Conservation (phyloP, 2,329 filamentous ascomycete genomes). For the Penicillium sp. region DNA sequence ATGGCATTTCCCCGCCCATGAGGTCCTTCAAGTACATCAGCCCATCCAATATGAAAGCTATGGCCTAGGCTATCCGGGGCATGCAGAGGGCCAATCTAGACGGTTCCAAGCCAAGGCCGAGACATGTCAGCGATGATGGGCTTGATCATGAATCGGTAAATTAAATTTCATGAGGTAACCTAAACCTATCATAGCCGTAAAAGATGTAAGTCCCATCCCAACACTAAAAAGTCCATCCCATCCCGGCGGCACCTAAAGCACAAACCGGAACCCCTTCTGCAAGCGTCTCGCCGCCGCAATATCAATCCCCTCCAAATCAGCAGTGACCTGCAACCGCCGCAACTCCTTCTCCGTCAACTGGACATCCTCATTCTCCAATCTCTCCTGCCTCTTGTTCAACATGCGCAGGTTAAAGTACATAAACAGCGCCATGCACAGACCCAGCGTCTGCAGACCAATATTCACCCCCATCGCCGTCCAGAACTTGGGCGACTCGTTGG, state of each 20-base stretch:
- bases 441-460: constrained; percentile 45
- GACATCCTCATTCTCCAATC: constrained; percentile 53
- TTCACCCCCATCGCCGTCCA: constrained; percentile 45
- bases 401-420: constrained; percentile 44
- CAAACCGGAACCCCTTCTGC: constrained; percentile 59
- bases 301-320: constrained; percentile 55
- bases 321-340: constrained; percentile 52
- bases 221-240: too few relatives aligned
- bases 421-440: constrained; percentile 36
- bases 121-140: too few relatives aligned
- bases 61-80: background rate
- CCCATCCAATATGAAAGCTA: background rate
- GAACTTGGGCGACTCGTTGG: constrained; percentile 43
- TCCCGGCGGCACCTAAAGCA: constrained; percentile 36
- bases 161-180: background rate
- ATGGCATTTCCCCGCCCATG: too few relatives aligned
- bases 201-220: background rate
- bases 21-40: background rate
- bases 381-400: constrained; percentile 55
- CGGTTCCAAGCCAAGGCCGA: background rate
- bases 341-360: constrained; percentile 52
- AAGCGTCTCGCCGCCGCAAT: constrained; percentile 52
- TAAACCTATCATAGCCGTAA: background rate
- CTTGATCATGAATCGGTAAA: background rate
- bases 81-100: background rate